phyloP scores from a whole-genome alignment of 257 asterid genomes.

The Misopates orontium region DNA sequence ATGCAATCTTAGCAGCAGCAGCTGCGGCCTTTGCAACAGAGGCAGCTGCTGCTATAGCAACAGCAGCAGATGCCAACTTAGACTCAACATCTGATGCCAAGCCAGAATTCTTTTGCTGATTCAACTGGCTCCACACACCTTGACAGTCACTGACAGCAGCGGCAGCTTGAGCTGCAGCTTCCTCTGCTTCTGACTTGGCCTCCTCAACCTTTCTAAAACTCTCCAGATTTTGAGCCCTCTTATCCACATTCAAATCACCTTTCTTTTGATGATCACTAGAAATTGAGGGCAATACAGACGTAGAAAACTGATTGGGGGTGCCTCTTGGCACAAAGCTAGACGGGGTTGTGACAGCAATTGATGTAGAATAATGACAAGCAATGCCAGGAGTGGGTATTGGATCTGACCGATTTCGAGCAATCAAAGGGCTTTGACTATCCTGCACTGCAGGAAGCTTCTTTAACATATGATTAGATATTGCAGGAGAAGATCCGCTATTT shows the following conservation, averaged over 20 bases:
- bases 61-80: constrained; percentile 87
- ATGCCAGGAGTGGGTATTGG: constrained; percentile 38
- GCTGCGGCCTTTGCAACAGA: constrained; percentile 99
- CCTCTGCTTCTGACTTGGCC: constrained; percentile 84
- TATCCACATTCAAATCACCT: constrained; percentile 45
- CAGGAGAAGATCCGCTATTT: constrained; percentile 45
- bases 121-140: constrained; percentile 73
- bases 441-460: constrained; percentile 43
- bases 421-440: constrained; percentile 47
- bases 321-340: constrained; percentile 45
- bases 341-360: constrained; percentile 61
- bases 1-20: constrained; percentile 94
- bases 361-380: constrained; percentile 56
- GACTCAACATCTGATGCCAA: constrained; percentile 62
- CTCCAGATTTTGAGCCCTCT: constrained; percentile 41
- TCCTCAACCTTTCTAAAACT: constrained; percentile 66
- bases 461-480: constrained; percentile 37
- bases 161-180: constrained; percentile 80
- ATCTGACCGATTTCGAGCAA: constrained; percentile 45
- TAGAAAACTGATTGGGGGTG: constrained; percentile 41
- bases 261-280: constrained; percentile 45
- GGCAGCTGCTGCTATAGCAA: constrained; percentile 87
- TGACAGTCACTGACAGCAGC: constrained; percentile 76
- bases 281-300: constrained; percentile 39
- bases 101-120: constrained; percentile 59